Conservation (phyloP, 176 grass and related monocot genomes). For the Aegilops bicornis region DNA sequence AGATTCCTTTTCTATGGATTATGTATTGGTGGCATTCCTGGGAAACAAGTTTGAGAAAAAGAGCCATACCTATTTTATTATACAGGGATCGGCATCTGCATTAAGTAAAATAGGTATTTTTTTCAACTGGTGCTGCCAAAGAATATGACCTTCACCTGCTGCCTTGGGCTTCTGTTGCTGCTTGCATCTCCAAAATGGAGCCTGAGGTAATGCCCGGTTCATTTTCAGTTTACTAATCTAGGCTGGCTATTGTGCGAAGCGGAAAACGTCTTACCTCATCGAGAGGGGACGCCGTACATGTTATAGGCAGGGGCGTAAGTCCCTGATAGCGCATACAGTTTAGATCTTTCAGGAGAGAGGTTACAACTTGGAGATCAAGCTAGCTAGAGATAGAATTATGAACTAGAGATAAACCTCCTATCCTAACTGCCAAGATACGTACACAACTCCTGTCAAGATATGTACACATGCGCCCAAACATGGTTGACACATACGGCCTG, state of each 20-base stretch:
- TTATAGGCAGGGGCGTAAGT: too few species aligned
- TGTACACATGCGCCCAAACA: too few species aligned
- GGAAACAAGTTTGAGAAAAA: constrained; percentile 55
- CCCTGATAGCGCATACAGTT: too few species aligned
- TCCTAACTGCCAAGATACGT: too few species aligned
- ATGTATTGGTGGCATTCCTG: constrained; percentile 59
- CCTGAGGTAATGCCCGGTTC: constrained; percentile 54
- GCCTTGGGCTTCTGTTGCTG: constrained; percentile 91
- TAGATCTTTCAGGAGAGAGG: too few species aligned
- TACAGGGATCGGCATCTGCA: constrained; percentile 78
- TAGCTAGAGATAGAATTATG: too few species aligned
- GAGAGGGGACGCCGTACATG: too few species aligned
- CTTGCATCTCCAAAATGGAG: constrained; percentile 65
- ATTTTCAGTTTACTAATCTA: background rate
- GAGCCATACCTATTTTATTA: constrained; percentile 65
- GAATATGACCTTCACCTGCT: constrained; percentile 87
- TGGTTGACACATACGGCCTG: too few species aligned
- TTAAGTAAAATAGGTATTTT: constrained; percentile 74
- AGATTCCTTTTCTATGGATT: constrained; percentile 75
- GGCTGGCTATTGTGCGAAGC: background rate
- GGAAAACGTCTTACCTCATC: too few species aligned
- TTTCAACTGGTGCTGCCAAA: constrained; percentile 71
- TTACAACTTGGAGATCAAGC: too few species aligned
- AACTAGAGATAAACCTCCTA: too few species aligned
- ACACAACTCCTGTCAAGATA: too few species aligned